These are phyloP conservation scores for Bertia moriformis DNA, from an alignment of 2,329 filamentous ascomycete species.

Conservation along the genomic window DNA sequence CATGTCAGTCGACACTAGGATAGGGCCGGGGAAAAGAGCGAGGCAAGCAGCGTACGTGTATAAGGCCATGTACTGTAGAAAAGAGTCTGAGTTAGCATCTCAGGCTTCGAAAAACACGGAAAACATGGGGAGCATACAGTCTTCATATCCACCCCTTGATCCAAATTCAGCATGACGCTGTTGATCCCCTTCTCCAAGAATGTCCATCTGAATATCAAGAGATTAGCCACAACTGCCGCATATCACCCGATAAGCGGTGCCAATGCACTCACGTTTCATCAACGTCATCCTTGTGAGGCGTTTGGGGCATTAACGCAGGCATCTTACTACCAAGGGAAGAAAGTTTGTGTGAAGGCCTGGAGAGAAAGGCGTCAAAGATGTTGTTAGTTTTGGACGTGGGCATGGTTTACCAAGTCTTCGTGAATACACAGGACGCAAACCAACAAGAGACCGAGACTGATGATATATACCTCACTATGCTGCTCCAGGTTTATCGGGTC, in stretches of 20 bases:
- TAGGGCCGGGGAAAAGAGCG: no score
- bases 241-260: conserved; percentile 6
- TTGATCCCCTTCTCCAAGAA: conserved; percentile 81
- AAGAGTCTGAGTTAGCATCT: conserved; percentile 3
- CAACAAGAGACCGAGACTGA: no score
- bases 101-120: background rate
- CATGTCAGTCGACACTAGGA: no score
- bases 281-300: conserved; percentile 38
- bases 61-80: conserved; percentile 71
- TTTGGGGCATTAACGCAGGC: conserved; percentile 20
- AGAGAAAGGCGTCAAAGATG: no score
- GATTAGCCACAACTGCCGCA: background rate
- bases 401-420: no score
- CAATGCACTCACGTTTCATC: conserved; percentile 38
- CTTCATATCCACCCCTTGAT: conserved; percentile 84
- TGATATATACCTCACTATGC: no score
- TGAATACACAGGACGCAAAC: no score
- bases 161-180: conserved; percentile 83
- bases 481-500: no score
- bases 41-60: conserved; percentile 54
- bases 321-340: conserved; percentile 13
- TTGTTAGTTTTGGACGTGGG: no score
- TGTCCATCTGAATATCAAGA: conserved; percentile 50
- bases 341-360: no score
- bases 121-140: conserved; percentile 36